Percentiles rank a stretch among this genome's conserved stretches.
phyloP scores from a whole-genome alignment of 2,329 filamentous ascomycete species.

The Cylindrodendrum hubeiense region DNA sequence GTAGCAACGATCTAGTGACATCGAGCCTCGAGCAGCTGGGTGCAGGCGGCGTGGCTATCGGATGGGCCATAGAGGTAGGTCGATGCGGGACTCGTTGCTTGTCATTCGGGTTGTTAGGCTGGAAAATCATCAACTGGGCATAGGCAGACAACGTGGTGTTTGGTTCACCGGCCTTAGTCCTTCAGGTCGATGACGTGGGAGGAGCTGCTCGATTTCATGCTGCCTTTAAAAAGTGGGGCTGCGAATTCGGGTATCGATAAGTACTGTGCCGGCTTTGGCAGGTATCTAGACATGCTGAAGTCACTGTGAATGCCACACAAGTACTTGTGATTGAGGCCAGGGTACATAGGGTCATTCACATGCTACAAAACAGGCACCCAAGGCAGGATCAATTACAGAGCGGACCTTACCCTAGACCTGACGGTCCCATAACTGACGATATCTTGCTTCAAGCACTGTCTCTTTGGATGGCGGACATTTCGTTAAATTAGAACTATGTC shows the following conservation, averaged over 20 bases:
- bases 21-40: slow-evolving; percentile 31
- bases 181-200: slow-evolving; percentile 25
- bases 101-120: slow-evolving; percentile 12
- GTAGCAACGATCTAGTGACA: slow-evolving; percentile 23
- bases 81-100: slow-evolving; percentile 11
- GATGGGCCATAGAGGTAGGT: slow-evolving; percentile 35
- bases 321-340: neutral
- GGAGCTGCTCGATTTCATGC: slow-evolving; percentile 18
- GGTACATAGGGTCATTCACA: neutral
- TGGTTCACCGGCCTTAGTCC: slow-evolving; percentile 25
- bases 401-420: slow-evolving; percentile 9
- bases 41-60: slow-evolving; percentile 28
- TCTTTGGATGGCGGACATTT: too few relatives aligned
- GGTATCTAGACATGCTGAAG: neutral
- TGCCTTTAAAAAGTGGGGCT: slow-evolving; percentile 20
- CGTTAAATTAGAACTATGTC: too few relatives aligned
- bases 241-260: neutral
- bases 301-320: neutral
- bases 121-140: slow-evolving; percentile 6
- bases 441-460: too few relatives aligned
- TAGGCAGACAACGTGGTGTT: slow-evolving; percentile 10
- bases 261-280: neutral
- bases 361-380: slow-evolving; percentile 8
- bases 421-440: neutral
- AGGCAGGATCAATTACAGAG: neutral